Evolutionary conservation across 2,329 filamentous ascomycete genomes (phyloP).

Genomic region (Bipolaris gigantea): DNA sequence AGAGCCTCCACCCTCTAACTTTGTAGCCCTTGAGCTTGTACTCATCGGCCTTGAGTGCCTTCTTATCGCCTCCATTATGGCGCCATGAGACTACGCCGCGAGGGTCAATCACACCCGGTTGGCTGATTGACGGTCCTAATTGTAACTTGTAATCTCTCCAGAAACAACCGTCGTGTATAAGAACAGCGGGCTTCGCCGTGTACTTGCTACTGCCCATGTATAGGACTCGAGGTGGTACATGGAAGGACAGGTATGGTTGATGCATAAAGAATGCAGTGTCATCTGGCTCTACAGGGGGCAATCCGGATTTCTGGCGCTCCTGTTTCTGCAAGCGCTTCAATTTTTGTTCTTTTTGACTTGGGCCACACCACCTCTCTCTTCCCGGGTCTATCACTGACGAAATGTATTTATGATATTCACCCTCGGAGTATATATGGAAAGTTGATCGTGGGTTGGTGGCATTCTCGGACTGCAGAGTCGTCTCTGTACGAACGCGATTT

Average conservation of each 20-base stretch:
- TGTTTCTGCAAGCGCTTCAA: constrained; percentile 11
- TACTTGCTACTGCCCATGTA: constrained; percentile 24
- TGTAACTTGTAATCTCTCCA: constrained; percentile 40
- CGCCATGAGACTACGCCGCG: constrained; percentile 33
- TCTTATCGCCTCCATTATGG: constrained; percentile 22
- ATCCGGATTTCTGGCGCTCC: constrained; percentile 11
- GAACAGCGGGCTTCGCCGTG: constrained; percentile 16
- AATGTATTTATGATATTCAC: not conserved
- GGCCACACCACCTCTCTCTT: constrained; percentile 5
- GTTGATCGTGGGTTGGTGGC: not conserved
- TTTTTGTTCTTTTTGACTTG: constrained; percentile 10
- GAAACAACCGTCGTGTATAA: constrained; percentile 31
- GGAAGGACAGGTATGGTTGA: constrained; percentile 35
- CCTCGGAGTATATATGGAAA: constrained; percentile 3
- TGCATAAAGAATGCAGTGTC: constrained; percentile 34
- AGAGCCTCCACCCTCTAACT: constrained; percentile 35
- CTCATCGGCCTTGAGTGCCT: constrained; percentile 12
- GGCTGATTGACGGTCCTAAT: constrained; percentile 24
- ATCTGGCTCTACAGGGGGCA: constrained; percentile 4
- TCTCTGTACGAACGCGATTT: not conserved
- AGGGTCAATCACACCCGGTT: constrained; percentile 30
- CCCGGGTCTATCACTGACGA: not conserved
- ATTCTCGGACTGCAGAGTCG: not conserved
- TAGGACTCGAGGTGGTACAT: constrained; percentile 33
- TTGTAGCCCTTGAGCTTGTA: constrained; percentile 33